Evolutionary conservation across 164 flowering plant genomes (phyloP).

Genomic region (Aristolochia fimbriata): DNA sequence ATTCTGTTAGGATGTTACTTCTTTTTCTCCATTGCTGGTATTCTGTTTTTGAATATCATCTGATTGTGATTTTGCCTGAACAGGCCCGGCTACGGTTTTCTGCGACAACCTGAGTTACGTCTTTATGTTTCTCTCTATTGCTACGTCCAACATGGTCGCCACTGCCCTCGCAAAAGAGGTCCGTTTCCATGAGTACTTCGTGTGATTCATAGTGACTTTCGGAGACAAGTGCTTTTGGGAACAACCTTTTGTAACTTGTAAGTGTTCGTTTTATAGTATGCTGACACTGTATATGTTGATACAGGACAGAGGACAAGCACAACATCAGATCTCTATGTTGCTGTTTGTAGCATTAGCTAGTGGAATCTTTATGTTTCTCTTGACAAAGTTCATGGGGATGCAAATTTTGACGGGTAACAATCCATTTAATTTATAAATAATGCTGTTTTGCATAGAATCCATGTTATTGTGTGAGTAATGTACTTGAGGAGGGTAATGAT

Average conservation of each 20-base stretch:
- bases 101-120: conserved; percentile 68
- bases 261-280: too few species aligned
- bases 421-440: too few species aligned
- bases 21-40: not conserved
- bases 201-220: not conserved
- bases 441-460: too few species aligned
- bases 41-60: not conserved
- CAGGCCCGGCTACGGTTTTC: conserved; percentile 91
- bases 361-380: conserved; percentile 69
- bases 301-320: conserved; percentile 80
- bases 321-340: conserved; percentile 79
- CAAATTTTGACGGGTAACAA: conserved; percentile 65
- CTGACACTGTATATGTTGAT: conserved; percentile 1
- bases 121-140: conserved; percentile 93
- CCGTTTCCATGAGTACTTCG: conserved; percentile 1
- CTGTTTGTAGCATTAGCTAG: conserved; percentile 69
- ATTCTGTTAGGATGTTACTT: too few species aligned
- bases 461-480: too few species aligned
- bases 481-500: too few species aligned
- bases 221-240: too few species aligned
- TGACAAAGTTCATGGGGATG: conserved; percentile 55
- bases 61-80: conserved; percentile 9
- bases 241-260: too few species aligned
- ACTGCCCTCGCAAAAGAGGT: conserved; percentile 78
- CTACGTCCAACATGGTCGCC: conserved; percentile 93